phyloP scores from a whole-genome alignment of 257 asterid species.

The Thymus quinquecostatus region DNA sequence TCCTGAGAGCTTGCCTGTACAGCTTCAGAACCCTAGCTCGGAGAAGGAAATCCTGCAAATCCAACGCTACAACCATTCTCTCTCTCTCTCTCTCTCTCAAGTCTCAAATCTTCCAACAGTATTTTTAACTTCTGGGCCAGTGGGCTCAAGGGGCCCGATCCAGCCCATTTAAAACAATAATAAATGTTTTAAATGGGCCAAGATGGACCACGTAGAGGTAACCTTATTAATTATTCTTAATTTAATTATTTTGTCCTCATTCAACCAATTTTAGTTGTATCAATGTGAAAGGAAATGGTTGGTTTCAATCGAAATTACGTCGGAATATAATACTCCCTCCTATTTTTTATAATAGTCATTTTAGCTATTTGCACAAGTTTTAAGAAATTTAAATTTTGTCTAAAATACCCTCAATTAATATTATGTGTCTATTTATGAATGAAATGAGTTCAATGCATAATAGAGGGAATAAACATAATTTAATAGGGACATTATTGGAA shows the following conservation, averaged over 20 bases:
- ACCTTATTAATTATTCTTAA: too few species aligned
- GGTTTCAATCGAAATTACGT: neutral
- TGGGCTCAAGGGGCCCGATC: neutral
- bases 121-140: neutral
- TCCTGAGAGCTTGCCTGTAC: conserved; percentile 81
- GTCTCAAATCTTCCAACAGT: neutral
- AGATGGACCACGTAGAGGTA: too few species aligned
- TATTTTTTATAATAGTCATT: too few species aligned
- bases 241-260: neutral
- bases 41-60: conserved; percentile 84
- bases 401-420: too few species aligned
- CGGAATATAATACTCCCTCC: neutral
- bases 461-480: too few species aligned
- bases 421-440: too few species aligned
- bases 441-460: too few species aligned
- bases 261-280: neutral
- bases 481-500: too few species aligned
- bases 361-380: too few species aligned
- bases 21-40: conserved; percentile 86
- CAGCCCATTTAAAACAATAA: neutral
- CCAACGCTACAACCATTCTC: conserved; percentile 56
- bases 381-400: too few species aligned
- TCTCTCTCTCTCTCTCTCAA: neutral
- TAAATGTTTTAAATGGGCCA: too few species aligned
- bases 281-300: neutral